A percentile compares a stretch with the other conserved stretches of the same genome.
phyloP scores from a whole-genome alignment of 306 rosid genomes.

The Trichosanthes truncata region DNA sequence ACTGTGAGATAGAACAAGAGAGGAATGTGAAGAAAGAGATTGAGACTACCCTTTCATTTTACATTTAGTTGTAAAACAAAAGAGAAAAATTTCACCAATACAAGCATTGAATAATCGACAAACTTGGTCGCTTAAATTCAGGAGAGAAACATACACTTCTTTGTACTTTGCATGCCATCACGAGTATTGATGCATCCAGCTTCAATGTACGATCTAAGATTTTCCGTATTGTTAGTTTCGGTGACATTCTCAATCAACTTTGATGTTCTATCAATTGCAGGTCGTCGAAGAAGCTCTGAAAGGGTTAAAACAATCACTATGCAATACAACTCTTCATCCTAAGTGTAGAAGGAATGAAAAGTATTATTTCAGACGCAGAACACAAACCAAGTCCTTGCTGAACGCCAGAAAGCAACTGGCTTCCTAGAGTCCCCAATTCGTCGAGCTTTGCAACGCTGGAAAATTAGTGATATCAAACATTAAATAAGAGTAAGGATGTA shows the following conservation, averaged over 20 bases:
- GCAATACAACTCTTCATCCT: background rate
- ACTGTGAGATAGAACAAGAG: conserved; percentile 22
- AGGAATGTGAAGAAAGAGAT: background rate
- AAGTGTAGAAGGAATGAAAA: background rate
- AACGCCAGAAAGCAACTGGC: conserved; percentile 44
- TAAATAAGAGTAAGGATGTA: background rate
- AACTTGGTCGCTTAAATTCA: background rate
- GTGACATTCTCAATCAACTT: conserved; percentile 39
- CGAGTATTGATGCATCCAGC: conserved; percentile 47
- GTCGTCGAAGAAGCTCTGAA: conserved; percentile 58
- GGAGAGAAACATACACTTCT: conserved; percentile 32
- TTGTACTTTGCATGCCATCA: conserved; percentile 31
- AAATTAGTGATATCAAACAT: conserved; percentile 16
- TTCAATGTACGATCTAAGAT: conserved; percentile 47
- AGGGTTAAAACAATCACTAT: background rate
- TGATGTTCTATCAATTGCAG: conserved; percentile 39
- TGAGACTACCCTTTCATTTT: background rate
- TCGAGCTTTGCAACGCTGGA: conserved; percentile 54
- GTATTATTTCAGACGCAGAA: conserved; percentile 8
- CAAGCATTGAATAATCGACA: background rate
- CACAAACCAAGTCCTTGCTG: conserved; percentile 67
- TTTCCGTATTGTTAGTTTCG: conserved; percentile 41
- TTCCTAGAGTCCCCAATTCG: conserved; percentile 48
- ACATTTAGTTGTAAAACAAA: background rate
- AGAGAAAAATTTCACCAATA: background rate